Percentiles rank a stretch among this genome's conserved stretches.
Conservation (phyloP, 1,284 basidiomycete species). For the Pseudozyma thailandica region DNA sequence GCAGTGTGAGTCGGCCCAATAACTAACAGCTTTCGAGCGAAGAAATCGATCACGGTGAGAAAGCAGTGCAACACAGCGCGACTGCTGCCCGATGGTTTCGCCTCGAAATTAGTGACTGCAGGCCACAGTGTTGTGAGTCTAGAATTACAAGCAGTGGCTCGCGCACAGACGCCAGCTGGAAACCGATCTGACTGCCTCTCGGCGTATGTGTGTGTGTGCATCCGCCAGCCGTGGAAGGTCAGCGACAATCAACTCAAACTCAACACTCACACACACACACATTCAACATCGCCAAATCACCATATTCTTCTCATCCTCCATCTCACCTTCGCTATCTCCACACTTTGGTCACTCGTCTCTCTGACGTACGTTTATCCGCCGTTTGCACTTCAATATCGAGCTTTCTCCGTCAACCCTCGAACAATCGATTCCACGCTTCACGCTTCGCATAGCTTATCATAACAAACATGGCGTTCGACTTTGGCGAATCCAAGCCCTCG, state of each 20-base stretch:
- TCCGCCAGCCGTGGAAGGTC: conserved; percentile 10
- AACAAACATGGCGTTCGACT: conserved; percentile 57
- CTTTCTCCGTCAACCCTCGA: neutral
- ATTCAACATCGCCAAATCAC: neutral
- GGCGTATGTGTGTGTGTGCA: neutral
- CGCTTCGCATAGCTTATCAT: neutral
- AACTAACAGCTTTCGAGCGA: neutral
- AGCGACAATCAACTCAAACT: neutral
- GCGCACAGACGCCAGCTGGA: neutral
- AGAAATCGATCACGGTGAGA: conserved; percentile 29
- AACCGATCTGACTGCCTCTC: neutral
- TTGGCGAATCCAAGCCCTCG: conserved; percentile 47
- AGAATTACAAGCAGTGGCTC: neutral
- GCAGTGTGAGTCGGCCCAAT: neutral
- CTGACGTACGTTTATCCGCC: no score
- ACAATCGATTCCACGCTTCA: neutral
- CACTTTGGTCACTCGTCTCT: neutral
- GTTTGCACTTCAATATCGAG: no score
- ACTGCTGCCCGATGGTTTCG: neutral
- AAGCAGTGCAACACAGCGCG: neutral
- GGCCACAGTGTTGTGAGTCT: neutral
- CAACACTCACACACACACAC: conserved; percentile 6
- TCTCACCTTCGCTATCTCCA: neutral
- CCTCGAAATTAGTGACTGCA: neutral
- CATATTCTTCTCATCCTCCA: neutral